Evolutionary conservation across 805 yeast species (phyloP), one percentile per base, ranked within the genome.

Genomic region (Sugiyamaella marilandica): DNA sequence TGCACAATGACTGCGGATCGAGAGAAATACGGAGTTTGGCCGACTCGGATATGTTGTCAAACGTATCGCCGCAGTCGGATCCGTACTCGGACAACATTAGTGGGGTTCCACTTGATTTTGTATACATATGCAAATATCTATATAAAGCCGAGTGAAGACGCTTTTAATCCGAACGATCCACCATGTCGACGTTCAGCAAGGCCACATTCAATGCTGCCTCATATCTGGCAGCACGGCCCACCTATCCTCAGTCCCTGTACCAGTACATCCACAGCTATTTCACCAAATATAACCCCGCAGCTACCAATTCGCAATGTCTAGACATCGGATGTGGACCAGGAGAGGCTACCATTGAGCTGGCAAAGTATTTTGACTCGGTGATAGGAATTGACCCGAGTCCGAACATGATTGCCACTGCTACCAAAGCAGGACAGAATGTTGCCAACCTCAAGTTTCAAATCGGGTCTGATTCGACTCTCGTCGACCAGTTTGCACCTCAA

Each of bases 311-410:
- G n/a, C 78, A 82, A 2, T 41, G 47, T 41, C 64, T 87, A 10
- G 96, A 89, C 68, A 69, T 84, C 2, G 95, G 94, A 0, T 84
- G 90, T 66, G 95, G 95, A 0, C 79, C 94, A 0, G 95, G 95
- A 0, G 81, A 81, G 55, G 92, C 84, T 1, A 77, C 91, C 0
- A 72, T 76, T 53, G 79, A 81, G 41, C 62, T 84, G 35, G 59
- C 75, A 2, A 57, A 67, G 1, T 65, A 70, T 47, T 81, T 83
- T 59, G 64, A 72, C n/a, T 57, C 67, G 0, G 80, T 81, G 1
- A 69, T 82, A 26, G 95, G 92, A 1, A 70, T 82, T 0, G 95
- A 87, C 64, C 70, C 78, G 2, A 81, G 88, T 0, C 63, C 63
- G 1, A 68, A 69, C 1, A 85, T 85, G 92, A 70, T 84, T 11